phyloP scores from a whole-genome alignment of 1,284 basidiomycete genomes.

The Rhodotorula sp. region DNA sequence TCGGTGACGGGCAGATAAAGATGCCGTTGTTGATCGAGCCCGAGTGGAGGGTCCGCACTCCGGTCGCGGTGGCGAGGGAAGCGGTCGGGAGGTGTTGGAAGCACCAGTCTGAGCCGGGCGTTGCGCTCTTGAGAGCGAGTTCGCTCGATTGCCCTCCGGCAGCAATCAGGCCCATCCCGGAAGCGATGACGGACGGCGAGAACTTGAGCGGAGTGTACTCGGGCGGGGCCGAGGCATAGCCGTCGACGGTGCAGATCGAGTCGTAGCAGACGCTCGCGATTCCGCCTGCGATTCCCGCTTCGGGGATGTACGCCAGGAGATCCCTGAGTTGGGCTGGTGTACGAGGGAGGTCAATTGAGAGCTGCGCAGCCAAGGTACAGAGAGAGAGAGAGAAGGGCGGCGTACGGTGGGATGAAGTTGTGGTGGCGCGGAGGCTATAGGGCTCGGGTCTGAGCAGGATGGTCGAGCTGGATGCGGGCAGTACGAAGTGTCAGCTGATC shows the following conservation, averaged over 20 bases:
- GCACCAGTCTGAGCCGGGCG: constrained; percentile 28
- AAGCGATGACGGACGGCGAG: constrained; percentile 58
- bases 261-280: constrained; percentile 26
- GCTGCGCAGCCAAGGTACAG: no score
- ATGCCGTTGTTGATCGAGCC: constrained; percentile 83
- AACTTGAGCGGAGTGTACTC: constrained; percentile 49
- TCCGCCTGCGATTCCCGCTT: constrained; percentile 5
- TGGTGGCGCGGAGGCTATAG: constrained; percentile 14
- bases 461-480: neutral
- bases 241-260: constrained; percentile 25
- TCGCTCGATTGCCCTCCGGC: constrained; percentile 78
- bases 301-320: constrained; percentile 24
- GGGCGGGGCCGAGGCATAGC: constrained; percentile 10
- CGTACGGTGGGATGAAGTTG: constrained; percentile 24
- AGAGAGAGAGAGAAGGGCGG: neutral
- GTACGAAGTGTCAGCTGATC: neutral
- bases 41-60: constrained; percentile 55
- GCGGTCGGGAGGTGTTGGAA: constrained; percentile 24
- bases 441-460: constrained; percentile 14
- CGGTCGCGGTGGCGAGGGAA: constrained; percentile 4
- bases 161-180: constrained; percentile 62
- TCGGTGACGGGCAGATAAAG: constrained; percentile 56
- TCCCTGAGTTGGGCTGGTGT: constrained; percentile 35
- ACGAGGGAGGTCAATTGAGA: neutral
- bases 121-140: constrained; percentile 60